These are phyloP conservation scores for Cryomyces antarcticus DNA, from an alignment of 495 filamentous ascomycete genomes.

Conservation along the genomic window DNA sequence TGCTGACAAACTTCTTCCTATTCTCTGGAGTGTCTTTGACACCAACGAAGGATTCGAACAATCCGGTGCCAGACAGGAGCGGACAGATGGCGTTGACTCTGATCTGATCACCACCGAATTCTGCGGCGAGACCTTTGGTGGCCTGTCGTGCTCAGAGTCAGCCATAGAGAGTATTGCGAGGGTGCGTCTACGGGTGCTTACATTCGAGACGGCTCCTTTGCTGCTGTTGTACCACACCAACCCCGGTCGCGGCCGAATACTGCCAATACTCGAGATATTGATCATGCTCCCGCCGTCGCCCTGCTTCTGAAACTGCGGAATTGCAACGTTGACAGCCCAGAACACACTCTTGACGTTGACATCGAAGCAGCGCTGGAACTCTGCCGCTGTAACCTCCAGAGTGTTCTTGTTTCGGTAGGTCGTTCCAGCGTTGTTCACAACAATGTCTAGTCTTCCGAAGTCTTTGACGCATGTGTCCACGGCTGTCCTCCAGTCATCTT, in stretches of 20 bases:
- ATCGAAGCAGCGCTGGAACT: constrained; percentile 45
- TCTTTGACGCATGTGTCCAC: not conserved
- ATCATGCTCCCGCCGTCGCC: constrained; percentile 11
- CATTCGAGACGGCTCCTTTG: constrained; percentile 14
- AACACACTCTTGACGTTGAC: constrained; percentile 49
- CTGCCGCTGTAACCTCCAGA: constrained; percentile 39
- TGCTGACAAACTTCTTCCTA: constrained; percentile 41
- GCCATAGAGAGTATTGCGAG: too few species aligned
- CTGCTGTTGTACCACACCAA: constrained; percentile 13
- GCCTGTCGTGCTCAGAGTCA: not conserved
- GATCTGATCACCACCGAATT: constrained; percentile 45
- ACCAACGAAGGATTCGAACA: constrained; percentile 46
- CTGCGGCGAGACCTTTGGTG: constrained; percentile 45
- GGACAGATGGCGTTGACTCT: constrained; percentile 44
- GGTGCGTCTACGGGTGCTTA: not conserved
- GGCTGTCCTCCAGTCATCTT: constrained; percentile 1
- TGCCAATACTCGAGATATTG: constrained; percentile 12
- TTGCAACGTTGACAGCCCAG: constrained; percentile 8
- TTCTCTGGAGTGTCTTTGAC: constrained; percentile 50
- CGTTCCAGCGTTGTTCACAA: constrained; percentile 46
- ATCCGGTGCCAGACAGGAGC: constrained; percentile 38
- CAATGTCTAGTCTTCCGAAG: constrained; percentile 14
- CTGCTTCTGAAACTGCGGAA: constrained; percentile 10
- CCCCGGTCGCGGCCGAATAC: constrained; percentile 9
- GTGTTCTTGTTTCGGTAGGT: constrained; percentile 49